Percentiles rank a stretch among this genome's conserved stretches.
Evolutionary conservation across 2,329 filamentous ascomycete genomes (phyloP).

Genomic region (Graphiopsis chlorocephala): DNA sequence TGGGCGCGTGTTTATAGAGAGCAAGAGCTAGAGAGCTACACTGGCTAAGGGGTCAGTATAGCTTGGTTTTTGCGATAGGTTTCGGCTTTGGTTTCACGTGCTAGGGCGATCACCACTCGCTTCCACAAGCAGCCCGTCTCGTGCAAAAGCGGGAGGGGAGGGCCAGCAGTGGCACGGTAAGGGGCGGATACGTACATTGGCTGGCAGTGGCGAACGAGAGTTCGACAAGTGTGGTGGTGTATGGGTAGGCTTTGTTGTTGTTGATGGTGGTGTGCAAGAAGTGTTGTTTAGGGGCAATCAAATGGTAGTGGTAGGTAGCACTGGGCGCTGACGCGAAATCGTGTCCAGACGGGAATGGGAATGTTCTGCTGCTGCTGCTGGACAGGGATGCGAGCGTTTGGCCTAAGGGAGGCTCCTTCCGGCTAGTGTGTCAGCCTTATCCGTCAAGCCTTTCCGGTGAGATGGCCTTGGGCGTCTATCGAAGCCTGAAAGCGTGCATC

Average conservation of each 20-base stretch:
- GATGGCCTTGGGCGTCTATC: background rate
- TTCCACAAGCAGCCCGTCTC: background rate
- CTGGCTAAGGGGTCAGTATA: conserved; percentile 2
- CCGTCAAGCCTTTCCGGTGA: background rate
- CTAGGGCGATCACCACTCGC: background rate
- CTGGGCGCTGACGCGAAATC: conserved; percentile 3
- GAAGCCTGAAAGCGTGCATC: background rate
- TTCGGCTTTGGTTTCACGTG: conserved; percentile 4
- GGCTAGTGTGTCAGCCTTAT: conserved; percentile 5
- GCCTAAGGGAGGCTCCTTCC: background rate
- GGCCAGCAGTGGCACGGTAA: background rate
- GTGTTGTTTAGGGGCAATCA: background rate
- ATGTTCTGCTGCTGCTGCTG: background rate
- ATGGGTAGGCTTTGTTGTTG: too few species aligned
- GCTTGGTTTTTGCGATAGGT: background rate
- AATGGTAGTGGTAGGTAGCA: background rate
- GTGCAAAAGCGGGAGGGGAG: background rate
- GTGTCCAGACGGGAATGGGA: background rate
- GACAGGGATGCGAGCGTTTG: conserved; percentile 7
- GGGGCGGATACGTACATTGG: conserved; percentile 10
- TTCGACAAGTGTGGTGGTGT: conserved; percentile 1
- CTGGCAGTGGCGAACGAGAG: background rate
- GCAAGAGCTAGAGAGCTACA: background rate
- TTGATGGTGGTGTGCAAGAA: background rate
- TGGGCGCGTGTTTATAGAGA: conserved; percentile 2